A percentile compares a stretch with the other conserved stretches of the same genome.
These are phyloP conservation scores for Pezicula radicicola DNA, from an alignment of 2,329 filamentous ascomycete genomes.

Conservation along the genomic window DNA sequence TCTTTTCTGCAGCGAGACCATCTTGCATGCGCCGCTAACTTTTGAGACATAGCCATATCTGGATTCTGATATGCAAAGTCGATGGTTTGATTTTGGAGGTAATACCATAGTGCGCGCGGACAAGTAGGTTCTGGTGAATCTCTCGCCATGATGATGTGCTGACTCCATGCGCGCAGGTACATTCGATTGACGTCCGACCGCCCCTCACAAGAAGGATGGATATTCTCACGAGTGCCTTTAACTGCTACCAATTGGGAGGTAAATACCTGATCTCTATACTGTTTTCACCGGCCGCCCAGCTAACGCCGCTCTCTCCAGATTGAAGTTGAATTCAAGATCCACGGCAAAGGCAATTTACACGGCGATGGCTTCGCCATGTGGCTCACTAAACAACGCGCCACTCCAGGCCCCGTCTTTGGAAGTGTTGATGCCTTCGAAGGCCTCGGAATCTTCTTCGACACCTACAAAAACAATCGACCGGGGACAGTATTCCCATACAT, in stretches of 20 bases:
- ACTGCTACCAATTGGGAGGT: constrained; percentile 98
- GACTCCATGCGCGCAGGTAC: constrained; percentile 54
- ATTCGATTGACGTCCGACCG: constrained; percentile 89
- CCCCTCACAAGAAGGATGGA: constrained; percentile 86
- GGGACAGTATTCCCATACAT: constrained; percentile 95
- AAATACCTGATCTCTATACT: constrained; percentile 14
- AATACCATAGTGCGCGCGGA: constrained; percentile 80
- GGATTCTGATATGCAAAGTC: constrained; percentile 95
- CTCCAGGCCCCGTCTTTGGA: constrained; percentile 82
- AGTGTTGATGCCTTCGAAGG: constrained; percentile 87
- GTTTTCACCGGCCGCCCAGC: neutral
- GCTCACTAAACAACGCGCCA: constrained; percentile 89
- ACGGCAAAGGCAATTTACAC: constrained; percentile 83
- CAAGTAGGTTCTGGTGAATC: constrained; percentile 46
- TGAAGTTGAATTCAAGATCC: constrained; percentile 92
- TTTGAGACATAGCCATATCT: constrained; percentile 72
- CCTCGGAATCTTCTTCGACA: constrained; percentile 89
- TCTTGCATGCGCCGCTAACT: constrained; percentile 8
- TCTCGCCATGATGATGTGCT: neutral
- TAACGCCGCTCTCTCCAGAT: constrained; percentile 45
- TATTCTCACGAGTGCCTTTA: constrained; percentile 89
- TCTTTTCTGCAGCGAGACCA: neutral
- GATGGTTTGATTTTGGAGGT: constrained; percentile 99
- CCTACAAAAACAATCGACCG: constrained; percentile 98
- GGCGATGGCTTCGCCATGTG: constrained; percentile 98